Conservation (phyloP, 2,329 filamentous ascomycete genomes). For the Stachybotrys chartarum region DNA sequence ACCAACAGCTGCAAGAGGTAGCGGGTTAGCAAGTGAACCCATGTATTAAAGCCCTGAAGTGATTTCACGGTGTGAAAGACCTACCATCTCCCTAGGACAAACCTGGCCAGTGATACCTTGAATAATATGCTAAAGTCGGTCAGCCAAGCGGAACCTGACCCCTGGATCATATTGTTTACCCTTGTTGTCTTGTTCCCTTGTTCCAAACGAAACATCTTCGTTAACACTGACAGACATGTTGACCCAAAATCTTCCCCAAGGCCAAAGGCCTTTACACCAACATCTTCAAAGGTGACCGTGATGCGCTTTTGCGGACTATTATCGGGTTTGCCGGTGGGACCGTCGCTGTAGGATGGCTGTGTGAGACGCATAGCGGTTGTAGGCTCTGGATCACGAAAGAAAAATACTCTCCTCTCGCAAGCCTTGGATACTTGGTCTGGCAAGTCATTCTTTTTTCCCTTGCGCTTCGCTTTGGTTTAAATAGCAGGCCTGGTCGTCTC, state of each 20-base stretch:
- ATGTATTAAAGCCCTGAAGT: too few species aligned
- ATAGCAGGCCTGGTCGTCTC: too few species aligned
- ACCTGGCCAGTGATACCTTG: not conserved
- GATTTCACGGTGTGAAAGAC: not conserved
- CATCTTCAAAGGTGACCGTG: not conserved
- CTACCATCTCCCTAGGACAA: conserved; percentile 1
- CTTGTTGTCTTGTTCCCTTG: not conserved
- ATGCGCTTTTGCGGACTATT: not conserved
- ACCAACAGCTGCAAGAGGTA: not conserved
- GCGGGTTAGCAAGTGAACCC: not conserved
- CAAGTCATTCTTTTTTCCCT: too few species aligned
- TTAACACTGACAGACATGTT: not conserved
- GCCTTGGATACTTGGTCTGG: too few species aligned
- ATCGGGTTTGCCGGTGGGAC: not conserved
- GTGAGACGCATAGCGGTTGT: not conserved
- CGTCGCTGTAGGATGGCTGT: not conserved
- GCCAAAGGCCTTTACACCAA: not conserved
- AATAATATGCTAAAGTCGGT: not conserved
- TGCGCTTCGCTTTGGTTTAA: too few species aligned
- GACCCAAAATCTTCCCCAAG: not conserved
- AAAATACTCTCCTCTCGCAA: too few species aligned
- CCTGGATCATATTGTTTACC: not conserved
- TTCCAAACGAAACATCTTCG: not conserved
- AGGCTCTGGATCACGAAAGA: not conserved
- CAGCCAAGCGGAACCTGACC: not conserved